Conservation (phyloP, 257 asterid species). For the Echites panduratus region DNA sequence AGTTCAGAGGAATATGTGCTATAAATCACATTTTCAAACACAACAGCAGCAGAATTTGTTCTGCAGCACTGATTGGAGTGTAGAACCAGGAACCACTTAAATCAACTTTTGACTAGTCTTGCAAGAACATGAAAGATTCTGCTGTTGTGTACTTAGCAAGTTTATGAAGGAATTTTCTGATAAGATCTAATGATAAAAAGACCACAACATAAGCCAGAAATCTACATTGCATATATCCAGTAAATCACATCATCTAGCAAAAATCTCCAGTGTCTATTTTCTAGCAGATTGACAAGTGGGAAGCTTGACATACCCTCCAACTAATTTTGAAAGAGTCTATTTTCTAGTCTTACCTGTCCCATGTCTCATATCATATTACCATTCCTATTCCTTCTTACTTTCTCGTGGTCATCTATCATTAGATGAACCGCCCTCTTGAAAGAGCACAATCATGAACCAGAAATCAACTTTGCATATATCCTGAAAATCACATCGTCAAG, state of each 20-base stretch:
- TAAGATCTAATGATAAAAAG: background rate
- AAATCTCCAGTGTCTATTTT: background rate
- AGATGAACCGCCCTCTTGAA: background rate
- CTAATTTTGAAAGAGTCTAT: background rate
- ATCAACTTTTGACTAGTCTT: background rate
- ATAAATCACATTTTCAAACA: background rate
- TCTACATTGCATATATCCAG: background rate
- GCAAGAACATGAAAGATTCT: background rate
- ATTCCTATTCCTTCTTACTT: background rate
- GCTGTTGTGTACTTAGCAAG: background rate
- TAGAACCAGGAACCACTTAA: background rate
- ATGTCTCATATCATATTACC: background rate
- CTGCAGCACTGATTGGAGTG: background rate
- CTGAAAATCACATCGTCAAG: background rate
- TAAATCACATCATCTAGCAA: background rate
- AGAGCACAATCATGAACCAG: background rate
- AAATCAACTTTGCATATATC: background rate
- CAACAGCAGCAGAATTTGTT: background rate
- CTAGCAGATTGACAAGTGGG: background rate
- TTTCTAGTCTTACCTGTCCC: slow-evolving; percentile 1
- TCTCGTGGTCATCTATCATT: background rate
- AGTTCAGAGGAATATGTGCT: background rate
- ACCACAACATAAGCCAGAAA: background rate
- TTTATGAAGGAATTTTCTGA: background rate
- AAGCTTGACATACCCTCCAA: background rate